A percentile compares a stretch with the other conserved stretches of the same genome.
phyloP scores from a whole-genome alignment of 2,329 filamentous ascomycete species.

The Aphanocladium album region DNA sequence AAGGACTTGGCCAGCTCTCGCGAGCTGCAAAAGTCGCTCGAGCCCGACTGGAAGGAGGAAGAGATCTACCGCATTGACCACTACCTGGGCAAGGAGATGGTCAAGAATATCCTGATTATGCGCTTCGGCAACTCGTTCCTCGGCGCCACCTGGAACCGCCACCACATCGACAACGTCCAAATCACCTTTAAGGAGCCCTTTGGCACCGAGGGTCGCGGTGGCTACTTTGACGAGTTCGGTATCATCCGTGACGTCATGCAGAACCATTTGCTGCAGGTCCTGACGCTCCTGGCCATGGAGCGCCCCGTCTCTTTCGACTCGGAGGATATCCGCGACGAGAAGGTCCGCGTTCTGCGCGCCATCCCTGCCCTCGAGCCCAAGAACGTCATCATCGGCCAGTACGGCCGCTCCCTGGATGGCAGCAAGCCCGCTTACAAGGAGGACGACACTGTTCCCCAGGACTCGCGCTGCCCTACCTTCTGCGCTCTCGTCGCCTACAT shows the following conservation, averaged over 20 bases:
- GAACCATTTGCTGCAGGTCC: conserved; percentile 94
- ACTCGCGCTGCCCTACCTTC: conserved; percentile 96
- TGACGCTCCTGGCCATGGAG: conserved; percentile 97
- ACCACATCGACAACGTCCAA: conserved; percentile 99
- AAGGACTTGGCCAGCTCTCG: conserved; percentile 94
- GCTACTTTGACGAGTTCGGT: conserved; percentile 99
- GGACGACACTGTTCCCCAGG: conserved; percentile 95
- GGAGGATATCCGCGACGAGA: conserved; percentile 97
- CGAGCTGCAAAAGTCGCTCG: conserved; percentile 88
- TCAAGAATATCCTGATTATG: conserved; percentile 98
- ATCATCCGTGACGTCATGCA: conserved; percentile 99
- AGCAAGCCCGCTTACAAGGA: conserved; percentile 98
- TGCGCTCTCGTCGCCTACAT: conserved; percentile 96
- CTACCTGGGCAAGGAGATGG: conserved; percentile 99
- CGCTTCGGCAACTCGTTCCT: conserved; percentile 99
- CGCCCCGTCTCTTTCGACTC: conserved; percentile 96
- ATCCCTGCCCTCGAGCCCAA: conserved; percentile 96
- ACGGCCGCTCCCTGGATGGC: conserved; percentile 91
- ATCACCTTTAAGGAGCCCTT: conserved; percentile 99
- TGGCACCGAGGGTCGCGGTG: conserved; percentile 93
- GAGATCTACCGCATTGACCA: conserved; percentile 99
- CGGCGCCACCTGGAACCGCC: conserved; percentile 96
- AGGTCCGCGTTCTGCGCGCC: conserved; percentile 88
- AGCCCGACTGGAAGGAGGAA: conserved; percentile 97
- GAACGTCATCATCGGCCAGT: conserved; percentile 99